Percentiles rank a stretch among this genome's conserved stretches.
Conservation (phyloP, 2,329 filamentous ascomycete species). For the Moelleriella libera region DNA sequence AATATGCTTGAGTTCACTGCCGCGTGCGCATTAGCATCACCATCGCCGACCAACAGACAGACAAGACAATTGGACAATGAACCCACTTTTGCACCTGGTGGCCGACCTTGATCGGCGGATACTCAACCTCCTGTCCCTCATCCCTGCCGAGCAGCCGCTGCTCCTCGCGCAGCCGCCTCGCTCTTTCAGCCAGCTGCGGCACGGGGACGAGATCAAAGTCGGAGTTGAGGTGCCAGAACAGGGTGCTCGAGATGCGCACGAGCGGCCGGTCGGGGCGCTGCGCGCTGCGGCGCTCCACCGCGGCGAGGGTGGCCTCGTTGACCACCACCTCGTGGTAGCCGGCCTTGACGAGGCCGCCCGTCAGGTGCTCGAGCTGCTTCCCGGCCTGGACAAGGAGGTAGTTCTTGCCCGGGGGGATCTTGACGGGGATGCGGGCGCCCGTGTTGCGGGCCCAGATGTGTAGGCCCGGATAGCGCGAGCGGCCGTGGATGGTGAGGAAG, state of each 20-base stretch:
- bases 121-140: conserved; percentile 34
- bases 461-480: conserved; percentile 45
- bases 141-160: conserved; percentile 35
- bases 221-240: conserved; percentile 46
- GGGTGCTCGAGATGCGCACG: conserved; percentile 43
- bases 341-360: conserved; percentile 45
- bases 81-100: conserved; percentile 42
- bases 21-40: background rate
- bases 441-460: conserved; percentile 53
- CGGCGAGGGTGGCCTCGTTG: conserved; percentile 34
- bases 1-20: conserved; percentile 37
- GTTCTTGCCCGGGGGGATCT: conserved; percentile 38
- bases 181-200: conserved; percentile 29
- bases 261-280: conserved; percentile 34
- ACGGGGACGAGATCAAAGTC: conserved; percentile 41
- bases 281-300: conserved; percentile 26
- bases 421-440: conserved; percentile 41
- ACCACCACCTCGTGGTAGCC: conserved; percentile 49
- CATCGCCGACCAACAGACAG: background rate
- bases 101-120: conserved; percentile 42
- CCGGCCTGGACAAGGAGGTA: conserved; percentile 47
- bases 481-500: conserved; percentile 51
- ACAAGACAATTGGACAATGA: background rate
- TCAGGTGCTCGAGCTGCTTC: conserved; percentile 48
- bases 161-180: conserved; percentile 27